phyloP scores from a whole-genome alignment of 192 early-diverging fungal species.

The Coemansia guatemalensis region DNA sequence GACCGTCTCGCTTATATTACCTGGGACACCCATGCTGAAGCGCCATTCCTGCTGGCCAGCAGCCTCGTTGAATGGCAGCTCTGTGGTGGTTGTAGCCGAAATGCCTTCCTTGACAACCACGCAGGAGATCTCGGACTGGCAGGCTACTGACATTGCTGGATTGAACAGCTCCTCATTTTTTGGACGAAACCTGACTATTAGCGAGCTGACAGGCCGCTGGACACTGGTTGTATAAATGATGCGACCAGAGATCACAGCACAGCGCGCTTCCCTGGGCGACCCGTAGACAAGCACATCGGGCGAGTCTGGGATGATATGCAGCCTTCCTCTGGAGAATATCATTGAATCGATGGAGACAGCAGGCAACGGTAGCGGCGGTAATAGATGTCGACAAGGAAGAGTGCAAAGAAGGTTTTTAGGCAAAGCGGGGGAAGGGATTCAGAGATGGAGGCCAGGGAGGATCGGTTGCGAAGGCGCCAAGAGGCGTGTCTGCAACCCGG shows the following conservation, averaged over 20 bases:
- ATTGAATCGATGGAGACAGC: conserved; percentile 5
- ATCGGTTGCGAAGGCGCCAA: neutral
- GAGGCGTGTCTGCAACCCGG: neutral
- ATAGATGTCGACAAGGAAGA: neutral
- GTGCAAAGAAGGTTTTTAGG: neutral
- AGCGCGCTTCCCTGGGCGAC: conserved; percentile 34
- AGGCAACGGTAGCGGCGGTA: neutral
- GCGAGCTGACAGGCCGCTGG: conserved; percentile 27
- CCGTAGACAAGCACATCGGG: conserved; percentile 39
- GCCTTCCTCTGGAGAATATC: conserved; percentile 35
- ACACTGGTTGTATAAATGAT: conserved; percentile 21
- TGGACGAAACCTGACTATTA: conserved; percentile 36
- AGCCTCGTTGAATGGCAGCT: conserved; percentile 5
- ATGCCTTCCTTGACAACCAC: conserved; percentile 33
- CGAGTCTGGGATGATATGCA: conserved; percentile 38
- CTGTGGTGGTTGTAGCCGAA: conserved; percentile 10
- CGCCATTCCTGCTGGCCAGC: conserved; percentile 37
- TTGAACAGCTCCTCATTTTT: conserved; percentile 44
- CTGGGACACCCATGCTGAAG: conserved; percentile 43
- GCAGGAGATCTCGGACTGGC: conserved; percentile 26
- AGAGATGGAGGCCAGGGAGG: neutral
- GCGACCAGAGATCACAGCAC: conserved; percentile 32
- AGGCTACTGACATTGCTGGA: conserved; percentile 36
- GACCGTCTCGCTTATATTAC: conserved; percentile 40
- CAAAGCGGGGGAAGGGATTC: neutral